These are phyloP conservation scores for Ophiostoma tasmaniense DNA, from an alignment of 2,329 filamentous ascomycete species.

Conservation along the genomic window DNA sequence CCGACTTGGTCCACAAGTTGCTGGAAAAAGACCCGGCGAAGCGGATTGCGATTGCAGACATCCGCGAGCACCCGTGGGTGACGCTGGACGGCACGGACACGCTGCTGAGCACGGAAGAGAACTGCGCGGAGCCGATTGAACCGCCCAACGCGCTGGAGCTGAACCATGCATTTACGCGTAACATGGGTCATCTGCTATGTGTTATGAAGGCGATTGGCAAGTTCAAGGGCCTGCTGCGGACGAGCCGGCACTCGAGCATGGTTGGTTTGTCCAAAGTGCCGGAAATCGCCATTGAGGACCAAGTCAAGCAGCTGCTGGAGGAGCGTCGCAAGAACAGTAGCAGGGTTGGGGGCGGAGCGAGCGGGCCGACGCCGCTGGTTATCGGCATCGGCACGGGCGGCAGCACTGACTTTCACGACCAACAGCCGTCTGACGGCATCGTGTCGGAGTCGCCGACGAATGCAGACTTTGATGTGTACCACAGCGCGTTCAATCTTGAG, in stretches of 20 bases:
- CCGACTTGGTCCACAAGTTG: constrained; percentile 63
- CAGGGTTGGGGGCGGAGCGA: constrained; percentile 47
- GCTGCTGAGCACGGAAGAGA: constrained; percentile 73
- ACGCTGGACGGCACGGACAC: constrained; percentile 70
- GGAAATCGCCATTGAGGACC: constrained; percentile 26
- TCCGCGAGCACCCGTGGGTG: constrained; percentile 89
- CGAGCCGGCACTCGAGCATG: constrained; percentile 5
- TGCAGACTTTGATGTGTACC: constrained; percentile 81
- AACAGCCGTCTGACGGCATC: constrained; percentile 25
- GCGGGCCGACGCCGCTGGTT: constrained; percentile 55
- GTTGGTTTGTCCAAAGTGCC: background rate
- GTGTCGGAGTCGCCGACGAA: constrained; percentile 80
- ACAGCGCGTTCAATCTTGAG: constrained; percentile 77
- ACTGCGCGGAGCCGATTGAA: constrained; percentile 71
- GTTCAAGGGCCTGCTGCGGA: constrained; percentile 67
- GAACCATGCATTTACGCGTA: constrained; percentile 80
- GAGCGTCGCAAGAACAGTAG: constrained; percentile 38
- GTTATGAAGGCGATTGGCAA: constrained; percentile 88
- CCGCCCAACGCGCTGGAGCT: constrained; percentile 85
- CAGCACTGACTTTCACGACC: constrained; percentile 26
- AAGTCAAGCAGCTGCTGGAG: constrained; percentile 42
- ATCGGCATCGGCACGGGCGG: constrained; percentile 67
- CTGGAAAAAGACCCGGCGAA: constrained; percentile 79
- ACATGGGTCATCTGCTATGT: constrained; percentile 76
- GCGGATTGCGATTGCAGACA: constrained; percentile 71